These are phyloP conservation scores for Russula foetens DNA, from an alignment of 768 basidiomycete species.

Conservation along the genomic window DNA sequence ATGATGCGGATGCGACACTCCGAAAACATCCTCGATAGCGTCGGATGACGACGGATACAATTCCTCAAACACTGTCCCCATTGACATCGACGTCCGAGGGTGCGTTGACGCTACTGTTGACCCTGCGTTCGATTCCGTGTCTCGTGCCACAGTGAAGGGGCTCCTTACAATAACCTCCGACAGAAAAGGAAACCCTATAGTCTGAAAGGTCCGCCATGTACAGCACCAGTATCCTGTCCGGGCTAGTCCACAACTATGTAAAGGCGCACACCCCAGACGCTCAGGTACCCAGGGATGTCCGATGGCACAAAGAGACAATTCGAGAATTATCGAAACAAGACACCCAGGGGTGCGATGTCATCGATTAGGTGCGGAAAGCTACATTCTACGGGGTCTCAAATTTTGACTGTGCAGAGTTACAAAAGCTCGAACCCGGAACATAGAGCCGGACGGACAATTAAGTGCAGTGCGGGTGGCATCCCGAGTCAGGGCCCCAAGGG, in stretches of 20 bases:
- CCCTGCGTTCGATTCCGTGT: background rate
- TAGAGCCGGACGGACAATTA: background rate
- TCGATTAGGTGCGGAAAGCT: background rate
- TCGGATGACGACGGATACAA: no score
- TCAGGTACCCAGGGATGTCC: background rate
- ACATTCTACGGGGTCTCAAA: background rate
- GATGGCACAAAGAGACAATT: background rate
- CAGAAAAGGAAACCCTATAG: background rate
- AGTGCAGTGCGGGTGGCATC: background rate
- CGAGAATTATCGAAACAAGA: constrained; percentile 1
- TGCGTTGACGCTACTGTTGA: background rate
- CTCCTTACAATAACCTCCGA: constrained; percentile 2
- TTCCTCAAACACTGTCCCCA: background rate
- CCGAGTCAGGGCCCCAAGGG: background rate
- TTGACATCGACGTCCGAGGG: background rate
- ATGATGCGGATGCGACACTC: no score
- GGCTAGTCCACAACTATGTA: background rate
- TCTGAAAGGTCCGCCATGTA: background rate
- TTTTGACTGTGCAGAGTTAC: background rate
- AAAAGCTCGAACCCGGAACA: background rate
- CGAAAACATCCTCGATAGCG: no score
- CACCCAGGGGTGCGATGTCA: background rate
- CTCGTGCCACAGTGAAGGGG: background rate
- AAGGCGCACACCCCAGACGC: background rate
- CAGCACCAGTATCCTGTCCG: background rate